Conservation (phyloP, 805 yeast genomes). For the Barnettozyma salicaria region DNA sequence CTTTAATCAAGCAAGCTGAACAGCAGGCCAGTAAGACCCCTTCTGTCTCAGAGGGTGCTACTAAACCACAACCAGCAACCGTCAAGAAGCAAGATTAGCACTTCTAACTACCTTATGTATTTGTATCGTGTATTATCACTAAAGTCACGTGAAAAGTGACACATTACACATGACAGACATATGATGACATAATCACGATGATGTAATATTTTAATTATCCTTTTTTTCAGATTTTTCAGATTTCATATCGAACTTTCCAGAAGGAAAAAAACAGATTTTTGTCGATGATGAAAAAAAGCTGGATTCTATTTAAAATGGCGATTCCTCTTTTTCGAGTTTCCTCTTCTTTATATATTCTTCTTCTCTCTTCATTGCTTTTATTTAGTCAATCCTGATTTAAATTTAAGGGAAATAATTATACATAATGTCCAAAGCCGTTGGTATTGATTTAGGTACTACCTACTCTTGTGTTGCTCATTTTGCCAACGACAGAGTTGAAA, state of each 20-base stretch:
- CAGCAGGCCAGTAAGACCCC: conserved; percentile 9
- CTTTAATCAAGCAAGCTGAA: conserved; percentile 16
- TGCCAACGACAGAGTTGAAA: conserved; percentile 87
- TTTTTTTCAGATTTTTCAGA: not conserved
- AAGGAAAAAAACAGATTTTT: conserved; percentile 9
- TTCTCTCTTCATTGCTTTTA: not conserved
- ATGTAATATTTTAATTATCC: too few relatives aligned
- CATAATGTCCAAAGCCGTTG: conserved; percentile 19
- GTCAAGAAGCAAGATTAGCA: not conserved
- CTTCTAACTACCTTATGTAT: not conserved
- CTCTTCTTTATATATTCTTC: not conserved
- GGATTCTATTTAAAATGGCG: conserved; percentile 1
- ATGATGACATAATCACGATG: too few relatives aligned
- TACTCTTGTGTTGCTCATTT: conserved; percentile 96
- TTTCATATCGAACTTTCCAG: conserved; percentile 14
- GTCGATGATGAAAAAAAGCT: conserved; percentile 4
- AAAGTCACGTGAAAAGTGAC: too few relatives aligned
- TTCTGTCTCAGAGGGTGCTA: too few relatives aligned
- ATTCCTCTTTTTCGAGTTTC: not conserved
- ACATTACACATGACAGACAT: too few relatives aligned
- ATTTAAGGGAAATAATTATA: too few relatives aligned
- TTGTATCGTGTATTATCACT: not conserved
- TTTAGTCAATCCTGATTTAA: conserved; percentile 3
- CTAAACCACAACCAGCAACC: too few relatives aligned
- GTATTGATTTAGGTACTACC: conserved; percentile 83